A percentile compares a stretch with the other conserved stretches of the same genome.
Evolutionary conservation across 2,329 filamentous ascomycete genomes (phyloP).

Genomic region (Fusarium chaquense): DNA sequence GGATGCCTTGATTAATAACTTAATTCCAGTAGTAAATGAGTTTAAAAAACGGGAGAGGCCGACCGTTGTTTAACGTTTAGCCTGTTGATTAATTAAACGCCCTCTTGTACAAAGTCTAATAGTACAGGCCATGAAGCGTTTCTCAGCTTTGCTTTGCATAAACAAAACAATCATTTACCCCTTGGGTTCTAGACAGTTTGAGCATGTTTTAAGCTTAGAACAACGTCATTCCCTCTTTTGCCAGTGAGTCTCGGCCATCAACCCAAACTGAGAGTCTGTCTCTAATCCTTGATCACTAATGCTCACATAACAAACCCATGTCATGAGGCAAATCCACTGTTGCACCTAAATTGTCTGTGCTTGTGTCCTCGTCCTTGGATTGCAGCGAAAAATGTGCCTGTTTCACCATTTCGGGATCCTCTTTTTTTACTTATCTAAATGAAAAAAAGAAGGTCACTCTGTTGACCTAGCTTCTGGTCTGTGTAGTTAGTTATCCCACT

Average conservation of each 20-base stretch:
- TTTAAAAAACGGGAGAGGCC: constrained; percentile 14
- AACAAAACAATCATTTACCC: constrained; percentile 6
- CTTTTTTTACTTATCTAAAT: background rate
- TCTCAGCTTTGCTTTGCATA: background rate
- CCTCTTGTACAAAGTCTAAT: background rate
- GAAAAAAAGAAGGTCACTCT: background rate
- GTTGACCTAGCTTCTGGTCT: background rate
- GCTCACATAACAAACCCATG: constrained; percentile 41
- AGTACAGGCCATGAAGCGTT: background rate
- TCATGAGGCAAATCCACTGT: constrained; percentile 32
- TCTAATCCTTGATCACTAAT: constrained; percentile 30
- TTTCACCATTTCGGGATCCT: constrained; percentile 14
- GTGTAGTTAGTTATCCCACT: constrained; percentile 8
- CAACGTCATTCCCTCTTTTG: background rate
- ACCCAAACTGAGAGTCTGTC: background rate
- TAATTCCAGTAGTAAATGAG: constrained; percentile 2
- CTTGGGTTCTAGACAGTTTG: constrained; percentile 5
- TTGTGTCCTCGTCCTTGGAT: constrained; percentile 9
- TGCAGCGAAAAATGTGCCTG: constrained; percentile 7
- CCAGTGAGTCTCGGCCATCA: background rate
- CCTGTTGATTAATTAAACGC: background rate
- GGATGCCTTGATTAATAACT: background rate
- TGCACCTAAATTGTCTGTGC: constrained; percentile 6
- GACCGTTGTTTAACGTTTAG: constrained; percentile 9
- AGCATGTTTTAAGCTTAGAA: constrained; percentile 28